Percentiles rank a stretch among this genome's conserved stretches.
These are phyloP conservation scores for Telopea speciosissima DNA, from an alignment of 177 flowering plant species.

Conservation along the genomic window DNA sequence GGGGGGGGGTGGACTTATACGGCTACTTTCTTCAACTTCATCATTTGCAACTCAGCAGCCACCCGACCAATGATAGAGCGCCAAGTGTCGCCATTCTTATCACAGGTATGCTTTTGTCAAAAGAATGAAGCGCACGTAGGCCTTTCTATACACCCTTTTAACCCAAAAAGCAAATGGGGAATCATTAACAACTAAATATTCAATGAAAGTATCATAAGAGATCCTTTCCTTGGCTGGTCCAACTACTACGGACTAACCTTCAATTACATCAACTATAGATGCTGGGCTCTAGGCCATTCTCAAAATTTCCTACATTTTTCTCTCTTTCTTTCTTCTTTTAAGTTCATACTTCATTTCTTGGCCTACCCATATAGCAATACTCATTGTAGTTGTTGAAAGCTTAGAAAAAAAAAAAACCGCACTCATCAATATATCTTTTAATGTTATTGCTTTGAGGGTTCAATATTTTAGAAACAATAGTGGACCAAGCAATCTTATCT, in stretches of 20 bases:
- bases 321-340: not conserved
- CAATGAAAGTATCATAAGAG: slow-evolving; percentile 31
- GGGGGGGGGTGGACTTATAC: slow-evolving; percentile 13
- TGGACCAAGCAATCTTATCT: not conserved
- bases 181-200: slow-evolving; percentile 32
- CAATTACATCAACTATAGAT: slow-evolving; percentile 6
- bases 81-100: slow-evolving; percentile 23
- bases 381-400: not conserved
- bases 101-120: not conserved
- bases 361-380: not conserved
- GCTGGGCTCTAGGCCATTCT: slow-evolving; percentile 21
- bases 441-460: not conserved
- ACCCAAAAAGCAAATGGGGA: slow-evolving; percentile 18
- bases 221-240: not conserved
- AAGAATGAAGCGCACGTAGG: slow-evolving; percentile 24
- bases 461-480: too few species aligned
- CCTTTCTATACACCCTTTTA: slow-evolving; percentile 19
- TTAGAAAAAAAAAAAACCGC: not conserved
- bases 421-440: too few species aligned
- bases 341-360: not conserved
- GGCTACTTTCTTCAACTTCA: slow-evolving; percentile 22
- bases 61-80: slow-evolving; percentile 22
- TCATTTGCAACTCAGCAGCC: slow-evolving; percentile 33
- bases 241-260: too few species aligned
- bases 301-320: not conserved